phyloP scores from a whole-genome alignment of 257 asterid species.

The Voacanga thouarsii region DNA sequence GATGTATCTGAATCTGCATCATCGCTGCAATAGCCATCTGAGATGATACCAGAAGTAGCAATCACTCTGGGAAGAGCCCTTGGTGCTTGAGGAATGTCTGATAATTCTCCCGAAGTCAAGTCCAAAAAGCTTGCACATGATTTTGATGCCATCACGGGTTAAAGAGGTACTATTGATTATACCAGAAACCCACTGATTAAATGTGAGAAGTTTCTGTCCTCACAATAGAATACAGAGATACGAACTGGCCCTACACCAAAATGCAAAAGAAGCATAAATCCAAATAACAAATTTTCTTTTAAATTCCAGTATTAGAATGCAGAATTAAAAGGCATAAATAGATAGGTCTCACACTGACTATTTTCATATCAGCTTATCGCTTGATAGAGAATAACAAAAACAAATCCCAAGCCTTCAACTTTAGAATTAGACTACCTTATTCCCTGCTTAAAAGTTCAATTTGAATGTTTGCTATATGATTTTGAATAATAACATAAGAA shows the following conservation, averaged over 20 bases:
- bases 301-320: background rate
- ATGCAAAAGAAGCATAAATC: background rate
- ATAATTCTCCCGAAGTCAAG: slow-evolving; percentile 54
- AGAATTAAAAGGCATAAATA: background rate
- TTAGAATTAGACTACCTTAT: background rate
- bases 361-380: background rate
- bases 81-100: slow-evolving; percentile 61
- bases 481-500: background rate
- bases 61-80: slow-evolving; percentile 76
- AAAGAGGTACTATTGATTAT: slow-evolving; percentile 13
- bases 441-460: too few relatives aligned
- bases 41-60: slow-evolving; percentile 65
- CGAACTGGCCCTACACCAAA: slow-evolving; percentile 6
- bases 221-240: background rate
- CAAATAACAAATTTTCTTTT: background rate
- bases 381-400: background rate
- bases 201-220: background rate
- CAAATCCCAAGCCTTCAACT: background rate
- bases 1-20: slow-evolving; percentile 70
- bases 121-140: slow-evolving; percentile 66
- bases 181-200: slow-evolving; percentile 8
- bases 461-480: background rate
- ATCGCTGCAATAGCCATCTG: slow-evolving; percentile 55
- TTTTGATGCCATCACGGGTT: slow-evolving; percentile 53
- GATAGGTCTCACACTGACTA: too few relatives aligned